Evolutionary conservation across 768 basidiomycete species (phyloP).

Genomic region (Strobilomyces dryophilus): DNA sequence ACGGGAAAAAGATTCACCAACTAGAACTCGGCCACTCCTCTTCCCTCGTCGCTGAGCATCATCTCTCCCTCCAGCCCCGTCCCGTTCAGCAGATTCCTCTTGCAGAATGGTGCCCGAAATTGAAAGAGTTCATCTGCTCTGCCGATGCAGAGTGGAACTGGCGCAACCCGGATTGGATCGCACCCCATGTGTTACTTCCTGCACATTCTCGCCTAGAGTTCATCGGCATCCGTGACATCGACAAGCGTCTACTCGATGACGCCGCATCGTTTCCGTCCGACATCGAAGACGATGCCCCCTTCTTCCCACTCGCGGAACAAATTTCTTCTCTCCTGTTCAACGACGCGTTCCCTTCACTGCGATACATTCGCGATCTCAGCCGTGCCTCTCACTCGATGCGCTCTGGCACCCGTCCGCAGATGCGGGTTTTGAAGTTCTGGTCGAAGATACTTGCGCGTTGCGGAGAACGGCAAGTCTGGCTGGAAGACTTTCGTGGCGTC

Average conservation of each 20-base stretch:
- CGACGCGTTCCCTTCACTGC: slow-evolving; percentile 59
- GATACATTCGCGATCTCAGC: slow-evolving; percentile 64
- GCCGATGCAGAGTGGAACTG: slow-evolving; percentile 83
- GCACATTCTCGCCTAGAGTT: slow-evolving; percentile 57
- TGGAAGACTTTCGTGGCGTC: slow-evolving; percentile 61
- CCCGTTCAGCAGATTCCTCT: slow-evolving; percentile 42
- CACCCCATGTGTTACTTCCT: slow-evolving; percentile 68
- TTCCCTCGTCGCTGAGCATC: slow-evolving; percentile 63
- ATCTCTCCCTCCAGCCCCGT: slow-evolving; percentile 46
- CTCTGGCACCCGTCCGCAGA: slow-evolving; percentile 26
- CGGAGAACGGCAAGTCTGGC: slow-evolving; percentile 50
- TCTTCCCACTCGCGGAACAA: slow-evolving; percentile 65
- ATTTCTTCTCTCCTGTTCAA: slow-evolving; percentile 52
- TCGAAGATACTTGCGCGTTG: slow-evolving; percentile 46
- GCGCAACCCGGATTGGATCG: slow-evolving; percentile 77
- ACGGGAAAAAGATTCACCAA: slow-evolving; percentile 58
- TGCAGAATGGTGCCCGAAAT: slow-evolving; percentile 66
- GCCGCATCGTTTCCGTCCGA: slow-evolving; percentile 30
- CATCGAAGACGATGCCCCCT: slow-evolving; percentile 42
- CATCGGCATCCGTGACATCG: slow-evolving; percentile 71
- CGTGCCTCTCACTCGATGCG: slow-evolving; percentile 54
- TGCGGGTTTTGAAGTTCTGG: slow-evolving; percentile 46
- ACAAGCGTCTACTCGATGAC: slow-evolving; percentile 54
- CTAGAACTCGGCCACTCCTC: slow-evolving; percentile 72
- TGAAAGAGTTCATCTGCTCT: slow-evolving; percentile 66